A percentile compares a stretch with the other conserved stretches of the same genome.
These are phyloP conservation scores for Zymoseptoria ardabiliae DNA, from an alignment of 2,329 filamentous ascomycete genomes.

Conservation along the genomic window DNA sequence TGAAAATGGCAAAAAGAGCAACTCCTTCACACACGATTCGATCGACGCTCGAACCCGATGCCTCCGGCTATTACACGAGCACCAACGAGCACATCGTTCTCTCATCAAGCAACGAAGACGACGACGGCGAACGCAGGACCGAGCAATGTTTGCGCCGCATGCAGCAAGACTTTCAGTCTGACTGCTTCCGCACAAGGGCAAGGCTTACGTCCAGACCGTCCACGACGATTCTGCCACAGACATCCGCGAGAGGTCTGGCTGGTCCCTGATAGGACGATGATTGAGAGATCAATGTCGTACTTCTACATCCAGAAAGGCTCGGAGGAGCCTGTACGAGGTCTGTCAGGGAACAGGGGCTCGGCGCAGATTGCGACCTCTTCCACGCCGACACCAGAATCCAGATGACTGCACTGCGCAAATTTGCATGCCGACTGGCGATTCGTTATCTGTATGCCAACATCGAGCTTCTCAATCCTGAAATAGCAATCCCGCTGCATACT, in stretches of 20 bases:
- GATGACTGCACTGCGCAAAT: too few species aligned
- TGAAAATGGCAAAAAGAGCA: too few species aligned
- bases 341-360: neutral
- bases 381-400: neutral
- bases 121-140: neutral
- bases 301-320: neutral
- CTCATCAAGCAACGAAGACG: neutral
- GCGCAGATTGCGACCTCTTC: too few species aligned
- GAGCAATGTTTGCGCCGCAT: neutral
- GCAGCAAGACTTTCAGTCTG: neutral
- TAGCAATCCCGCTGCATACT: conserved; percentile 42
- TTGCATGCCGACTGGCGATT: too few species aligned
- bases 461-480: conserved; percentile 34
- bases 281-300: neutral
- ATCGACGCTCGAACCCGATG: neutral
- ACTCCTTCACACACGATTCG: too few species aligned
- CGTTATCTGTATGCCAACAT: neutral
- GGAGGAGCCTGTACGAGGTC: neutral
- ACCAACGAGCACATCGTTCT: neutral
- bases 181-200: neutral
- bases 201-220: neutral
- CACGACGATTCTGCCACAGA: neutral
- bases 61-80: neutral
- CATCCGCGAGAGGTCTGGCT: neutral
- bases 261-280: neutral